Conservation (phyloP, 495 filamentous ascomycete species). For the Rhypophila decipiens region DNA sequence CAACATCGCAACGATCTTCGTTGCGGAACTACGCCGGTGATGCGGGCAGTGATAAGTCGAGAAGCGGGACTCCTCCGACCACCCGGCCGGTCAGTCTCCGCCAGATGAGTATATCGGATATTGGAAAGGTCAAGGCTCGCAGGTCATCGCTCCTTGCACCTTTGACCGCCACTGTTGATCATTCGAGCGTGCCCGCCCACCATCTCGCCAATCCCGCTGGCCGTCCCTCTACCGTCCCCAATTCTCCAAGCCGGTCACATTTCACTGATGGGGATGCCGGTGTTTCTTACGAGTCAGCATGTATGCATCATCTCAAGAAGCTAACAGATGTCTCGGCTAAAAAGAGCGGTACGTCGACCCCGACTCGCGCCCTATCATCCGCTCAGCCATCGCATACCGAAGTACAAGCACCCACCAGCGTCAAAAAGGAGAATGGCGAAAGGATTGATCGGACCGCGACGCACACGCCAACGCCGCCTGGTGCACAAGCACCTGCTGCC, state of each 20-base stretch:
- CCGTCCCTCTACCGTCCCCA: conserved; percentile 49
- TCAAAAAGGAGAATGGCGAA: conserved; percentile 26
- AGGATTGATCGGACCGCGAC: conserved; percentile 30
- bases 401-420: conserved; percentile 31
- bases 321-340: conserved; percentile 73
- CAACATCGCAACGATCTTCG: conserved; percentile 50
- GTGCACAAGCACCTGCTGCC: conserved; percentile 61
- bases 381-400: conserved; percentile 31
- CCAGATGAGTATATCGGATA: conserved; percentile 36
- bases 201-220: conserved; percentile 72
- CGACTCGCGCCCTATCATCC: conserved; percentile 73
- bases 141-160: conserved; percentile 50
- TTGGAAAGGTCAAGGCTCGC: conserved; percentile 35
- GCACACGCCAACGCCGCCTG: conserved; percentile 37
- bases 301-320: conserved; percentile 66
- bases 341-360: conserved; percentile 88
- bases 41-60: conserved; percentile 36
- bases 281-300: conserved; percentile 51
- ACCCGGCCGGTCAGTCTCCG: conserved; percentile 25
- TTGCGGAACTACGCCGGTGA: conserved; percentile 43
- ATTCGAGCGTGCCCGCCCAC: conserved; percentile 58
- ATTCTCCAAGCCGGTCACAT: conserved; percentile 44
- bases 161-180: conserved; percentile 59
- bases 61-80: conserved; percentile 15
- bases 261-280: conserved; percentile 44